phyloP scores from a whole-genome alignment of 2,329 filamentous ascomycete species.

The Neoscytalidium dimidiatum region DNA sequence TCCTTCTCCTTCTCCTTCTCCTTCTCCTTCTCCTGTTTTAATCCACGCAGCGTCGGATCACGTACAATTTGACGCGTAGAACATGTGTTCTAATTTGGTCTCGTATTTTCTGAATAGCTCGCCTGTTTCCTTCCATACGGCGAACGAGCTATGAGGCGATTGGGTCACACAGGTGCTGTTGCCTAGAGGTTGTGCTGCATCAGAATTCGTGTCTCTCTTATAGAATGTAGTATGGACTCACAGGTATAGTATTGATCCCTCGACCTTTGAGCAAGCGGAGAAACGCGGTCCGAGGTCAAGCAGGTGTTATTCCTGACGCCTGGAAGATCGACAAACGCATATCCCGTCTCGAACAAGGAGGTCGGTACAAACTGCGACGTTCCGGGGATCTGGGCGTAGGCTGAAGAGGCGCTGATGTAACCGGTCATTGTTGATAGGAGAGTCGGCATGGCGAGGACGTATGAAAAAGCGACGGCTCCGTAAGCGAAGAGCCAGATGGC shows the following conservation, averaged over 20 bases:
- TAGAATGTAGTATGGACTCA: neutral
- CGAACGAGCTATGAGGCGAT: neutral
- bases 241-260: neutral
- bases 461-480: constrained; percentile 32
- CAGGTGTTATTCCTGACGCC: neutral
- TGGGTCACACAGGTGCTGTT: neutral
- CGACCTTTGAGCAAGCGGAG: neutral
- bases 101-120: no score
- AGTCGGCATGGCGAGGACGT: constrained; percentile 35
- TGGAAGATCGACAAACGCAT: neutral
- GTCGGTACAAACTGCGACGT: neutral
- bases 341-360: neutral
- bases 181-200: neutral
- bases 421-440: constrained; percentile 40
- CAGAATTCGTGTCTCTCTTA: neutral
- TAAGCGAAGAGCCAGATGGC: constrained; percentile 34
- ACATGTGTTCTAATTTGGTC: no score
- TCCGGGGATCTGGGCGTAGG: neutral
- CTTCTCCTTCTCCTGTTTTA: no score
- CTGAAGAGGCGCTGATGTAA: constrained; percentile 31
- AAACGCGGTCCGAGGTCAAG: neutral
- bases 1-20: no score
- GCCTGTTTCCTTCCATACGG: neutral
- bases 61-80: no score
- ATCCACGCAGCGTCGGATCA: no score